phyloP scores from a whole-genome alignment of 345 rosid genomes.

The Lepidium africanum region DNA sequence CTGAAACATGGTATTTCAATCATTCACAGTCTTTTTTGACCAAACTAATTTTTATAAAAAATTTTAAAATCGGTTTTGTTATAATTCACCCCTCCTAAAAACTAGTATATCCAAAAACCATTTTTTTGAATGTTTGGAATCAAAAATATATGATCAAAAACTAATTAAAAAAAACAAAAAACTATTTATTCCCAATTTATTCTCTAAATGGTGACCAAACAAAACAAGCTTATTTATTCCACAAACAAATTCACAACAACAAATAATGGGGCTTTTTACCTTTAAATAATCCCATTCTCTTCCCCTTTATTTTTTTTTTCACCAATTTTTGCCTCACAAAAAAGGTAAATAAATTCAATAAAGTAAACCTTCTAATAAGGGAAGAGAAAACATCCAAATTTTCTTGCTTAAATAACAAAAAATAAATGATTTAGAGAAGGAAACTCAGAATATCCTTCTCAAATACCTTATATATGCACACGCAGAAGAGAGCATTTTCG shows the following conservation, averaged over 20 bases:
- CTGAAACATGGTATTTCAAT: too few relatives aligned
- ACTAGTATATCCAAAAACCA: too few relatives aligned
- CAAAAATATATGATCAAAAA: too few relatives aligned
- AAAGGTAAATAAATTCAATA: background rate
- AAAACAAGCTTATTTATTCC: background rate
- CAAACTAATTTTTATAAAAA: too few relatives aligned
- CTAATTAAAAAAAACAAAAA: too few relatives aligned
- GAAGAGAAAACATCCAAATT: background rate
- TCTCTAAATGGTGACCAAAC: background rate
- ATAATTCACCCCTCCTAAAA: too few relatives aligned
- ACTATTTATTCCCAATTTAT: too few relatives aligned
- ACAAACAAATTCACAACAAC: constrained; percentile 5
- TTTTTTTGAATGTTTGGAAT: too few relatives aligned
- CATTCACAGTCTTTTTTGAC: too few relatives aligned
- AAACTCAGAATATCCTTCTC: constrained; percentile 21
- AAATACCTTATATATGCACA: constrained; percentile 14
- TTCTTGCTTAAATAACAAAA: background rate
- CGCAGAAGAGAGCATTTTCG: background rate
- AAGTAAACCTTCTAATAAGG: background rate
- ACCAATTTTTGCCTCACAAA: background rate
- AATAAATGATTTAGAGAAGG: background rate
- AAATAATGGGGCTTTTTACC: constrained; percentile 1
- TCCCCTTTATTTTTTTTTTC: background rate
- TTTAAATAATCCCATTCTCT: background rate
- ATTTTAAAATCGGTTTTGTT: too few relatives aligned